These are phyloP conservation scores for Iberis amara DNA, from an alignment of 441 rosid species.

Conservation along the genomic window DNA sequence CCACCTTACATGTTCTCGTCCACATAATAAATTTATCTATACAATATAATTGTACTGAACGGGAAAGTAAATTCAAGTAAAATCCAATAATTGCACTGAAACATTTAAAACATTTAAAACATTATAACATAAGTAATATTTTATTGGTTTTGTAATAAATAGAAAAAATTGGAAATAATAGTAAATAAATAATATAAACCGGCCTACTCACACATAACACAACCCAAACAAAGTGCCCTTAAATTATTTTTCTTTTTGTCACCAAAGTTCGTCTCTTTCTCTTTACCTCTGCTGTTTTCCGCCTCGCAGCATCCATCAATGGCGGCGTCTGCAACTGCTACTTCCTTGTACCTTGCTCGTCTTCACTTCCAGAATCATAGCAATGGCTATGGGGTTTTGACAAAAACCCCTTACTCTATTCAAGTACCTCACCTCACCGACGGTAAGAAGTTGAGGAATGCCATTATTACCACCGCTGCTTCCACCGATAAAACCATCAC, in stretches of 20 bases:
- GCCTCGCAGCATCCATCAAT: slow-evolving; percentile 28
- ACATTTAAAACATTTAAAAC: too few species aligned
- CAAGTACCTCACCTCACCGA: slow-evolving; percentile 23
- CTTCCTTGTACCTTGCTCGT: slow-evolving; percentile 12
- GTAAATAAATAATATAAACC: neutral
- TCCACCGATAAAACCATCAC: slow-evolving; percentile 25
- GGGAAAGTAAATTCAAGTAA: too few species aligned
- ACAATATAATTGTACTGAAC: too few species aligned
- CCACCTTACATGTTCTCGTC: too few species aligned
- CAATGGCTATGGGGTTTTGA: slow-evolving; percentile 14
- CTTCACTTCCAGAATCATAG: slow-evolving; percentile 16
- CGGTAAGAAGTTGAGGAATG: slow-evolving; percentile 27
- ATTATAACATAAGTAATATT: too few species aligned
- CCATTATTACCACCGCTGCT: slow-evolving; percentile 25
- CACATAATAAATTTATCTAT: too few species aligned
- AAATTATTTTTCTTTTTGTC: neutral
- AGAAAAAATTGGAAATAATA: neutral
- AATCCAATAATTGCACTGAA: too few species aligned
- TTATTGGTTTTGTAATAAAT: too few species aligned
- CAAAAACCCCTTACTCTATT: slow-evolving; percentile 18
- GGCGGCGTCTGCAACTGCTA: slow-evolving; percentile 28
- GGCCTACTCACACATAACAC: neutral
- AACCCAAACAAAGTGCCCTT: slow-evolving; percentile 14
- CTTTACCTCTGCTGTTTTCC: slow-evolving; percentile 22
- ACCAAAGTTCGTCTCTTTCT: slow-evolving; percentile 1